These are phyloP conservation scores for Nigrograna mackinnonii DNA, from an alignment of 2,329 filamentous ascomycete genomes.

Conservation along the genomic window DNA sequence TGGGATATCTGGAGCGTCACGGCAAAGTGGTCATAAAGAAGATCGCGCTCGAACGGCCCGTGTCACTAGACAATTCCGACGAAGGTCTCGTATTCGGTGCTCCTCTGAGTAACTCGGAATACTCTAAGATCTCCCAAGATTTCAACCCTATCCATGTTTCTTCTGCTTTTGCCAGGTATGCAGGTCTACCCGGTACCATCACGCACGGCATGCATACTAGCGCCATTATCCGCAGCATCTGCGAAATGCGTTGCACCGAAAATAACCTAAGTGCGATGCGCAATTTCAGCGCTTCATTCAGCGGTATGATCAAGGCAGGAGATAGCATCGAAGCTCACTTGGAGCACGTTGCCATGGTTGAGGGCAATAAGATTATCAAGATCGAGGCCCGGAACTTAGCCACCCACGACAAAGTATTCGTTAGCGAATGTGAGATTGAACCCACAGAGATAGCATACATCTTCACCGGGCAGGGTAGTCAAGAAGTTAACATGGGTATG, in stretches of 20 bases:
- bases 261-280: constrained; percentile 20
- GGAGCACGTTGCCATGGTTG: constrained; percentile 10
- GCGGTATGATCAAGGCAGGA: constrained; percentile 41
- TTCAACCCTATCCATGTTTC: constrained; percentile 48
- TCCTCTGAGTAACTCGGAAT: constrained; percentile 15
- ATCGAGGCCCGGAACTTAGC: constrained; percentile 33
- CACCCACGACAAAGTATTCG: constrained; percentile 34
- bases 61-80: constrained; percentile 13
- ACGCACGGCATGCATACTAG: constrained; percentile 47
- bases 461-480: constrained; percentile 49
- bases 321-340: constrained; percentile 36
- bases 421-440: constrained; percentile 31
- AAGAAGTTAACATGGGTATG: constrained; percentile 47
- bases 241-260: constrained; percentile 20
- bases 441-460: constrained; percentile 38
- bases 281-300: constrained; percentile 33
- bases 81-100: constrained; percentile 11
- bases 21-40: constrained; percentile 10
- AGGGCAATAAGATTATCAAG: constrained; percentile 36
- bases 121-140: constrained; percentile 40
- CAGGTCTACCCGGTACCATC: constrained; percentile 42
- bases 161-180: constrained; percentile 37
- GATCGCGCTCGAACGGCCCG: constrained; percentile 11
- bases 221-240: constrained; percentile 30
- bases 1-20: constrained; percentile 22